Conservation (phyloP, 1,284 basidiomycete genomes). For the Heterobasidion parviporum region DNA sequence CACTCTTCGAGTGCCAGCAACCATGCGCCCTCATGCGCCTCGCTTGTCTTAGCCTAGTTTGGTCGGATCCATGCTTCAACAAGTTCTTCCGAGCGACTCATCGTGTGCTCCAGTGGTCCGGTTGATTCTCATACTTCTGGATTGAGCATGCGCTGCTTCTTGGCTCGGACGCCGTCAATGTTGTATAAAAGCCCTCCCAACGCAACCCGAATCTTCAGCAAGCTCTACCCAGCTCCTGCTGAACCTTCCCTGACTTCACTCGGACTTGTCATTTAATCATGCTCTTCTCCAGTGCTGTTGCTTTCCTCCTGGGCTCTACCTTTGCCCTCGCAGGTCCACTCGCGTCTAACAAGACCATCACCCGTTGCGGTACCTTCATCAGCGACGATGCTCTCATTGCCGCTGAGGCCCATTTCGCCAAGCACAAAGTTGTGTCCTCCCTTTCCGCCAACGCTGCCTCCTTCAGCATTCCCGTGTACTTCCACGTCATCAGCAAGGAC, state of each 20-base stretch:
- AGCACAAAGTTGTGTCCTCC: slow-evolving; percentile 25
- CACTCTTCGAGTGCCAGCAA: neutral
- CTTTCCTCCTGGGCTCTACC: slow-evolving; percentile 11
- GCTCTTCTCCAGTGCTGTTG: slow-evolving; percentile 13
- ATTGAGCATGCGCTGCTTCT: neutral
- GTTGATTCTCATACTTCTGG: neutral
- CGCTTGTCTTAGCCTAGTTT: too few relatives aligned
- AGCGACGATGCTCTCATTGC: slow-evolving; percentile 25
- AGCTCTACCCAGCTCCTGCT: neutral
- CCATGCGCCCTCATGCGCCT: neutral
- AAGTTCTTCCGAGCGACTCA: neutral
- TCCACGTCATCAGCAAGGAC: slow-evolving; percentile 38
- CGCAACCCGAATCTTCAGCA: neutral
- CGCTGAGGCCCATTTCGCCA: slow-evolving; percentile 34
- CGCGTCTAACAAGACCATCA: slow-evolving; percentile 12
- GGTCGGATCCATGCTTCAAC: too few relatives aligned
- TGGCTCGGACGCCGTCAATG: neutral
- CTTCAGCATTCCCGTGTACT: slow-evolving; percentile 31
- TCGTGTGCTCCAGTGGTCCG: too few relatives aligned
- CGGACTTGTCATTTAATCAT: slow-evolving; percentile 5
- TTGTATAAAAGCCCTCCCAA: neutral
- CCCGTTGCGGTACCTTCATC: slow-evolving; percentile 28
- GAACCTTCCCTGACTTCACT: neutral
- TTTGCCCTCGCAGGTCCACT: neutral
- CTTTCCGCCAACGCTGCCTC: slow-evolving; percentile 19